phyloP scores from a whole-genome alignment of 768 basidiomycete genomes.

The Tricholoma sp. region DNA sequence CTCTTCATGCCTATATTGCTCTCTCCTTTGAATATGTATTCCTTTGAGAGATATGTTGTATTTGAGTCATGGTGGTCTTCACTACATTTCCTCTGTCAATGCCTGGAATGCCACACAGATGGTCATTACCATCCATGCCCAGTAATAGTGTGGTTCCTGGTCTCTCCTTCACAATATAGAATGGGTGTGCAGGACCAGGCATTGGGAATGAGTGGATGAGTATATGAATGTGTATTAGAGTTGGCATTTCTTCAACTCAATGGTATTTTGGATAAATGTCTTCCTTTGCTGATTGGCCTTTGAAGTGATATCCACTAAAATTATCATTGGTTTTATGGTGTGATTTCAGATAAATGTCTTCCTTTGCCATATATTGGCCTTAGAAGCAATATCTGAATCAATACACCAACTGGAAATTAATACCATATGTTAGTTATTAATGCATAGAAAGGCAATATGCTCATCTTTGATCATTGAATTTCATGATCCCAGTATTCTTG shows the following conservation, averaged over 20 bases:
- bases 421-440: background rate
- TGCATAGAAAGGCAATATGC: background rate
- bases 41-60: background rate
- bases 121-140: background rate
- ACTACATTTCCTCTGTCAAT: background rate
- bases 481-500: background rate
- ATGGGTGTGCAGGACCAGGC: background rate
- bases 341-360: too few relatives aligned
- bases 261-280: too few relatives aligned
- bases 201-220: background rate
- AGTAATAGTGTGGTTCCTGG: background rate
- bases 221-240: background rate
- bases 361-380: too few relatives aligned
- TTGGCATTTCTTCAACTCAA: background rate
- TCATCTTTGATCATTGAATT: background rate
- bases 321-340: too few relatives aligned
- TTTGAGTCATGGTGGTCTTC: background rate
- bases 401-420: background rate
- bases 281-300: too few relatives aligned
- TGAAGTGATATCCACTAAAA: background rate
- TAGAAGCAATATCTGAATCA: background rate
- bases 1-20: background rate
- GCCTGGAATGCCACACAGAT: background rate
- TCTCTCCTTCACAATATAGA: background rate
- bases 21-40: background rate